Percentiles rank a stretch among this genome's conserved stretches.
Evolutionary conservation across 78 protist genomes (phyloP).

Genomic region (Reticulomyxa filosa): DNA sequence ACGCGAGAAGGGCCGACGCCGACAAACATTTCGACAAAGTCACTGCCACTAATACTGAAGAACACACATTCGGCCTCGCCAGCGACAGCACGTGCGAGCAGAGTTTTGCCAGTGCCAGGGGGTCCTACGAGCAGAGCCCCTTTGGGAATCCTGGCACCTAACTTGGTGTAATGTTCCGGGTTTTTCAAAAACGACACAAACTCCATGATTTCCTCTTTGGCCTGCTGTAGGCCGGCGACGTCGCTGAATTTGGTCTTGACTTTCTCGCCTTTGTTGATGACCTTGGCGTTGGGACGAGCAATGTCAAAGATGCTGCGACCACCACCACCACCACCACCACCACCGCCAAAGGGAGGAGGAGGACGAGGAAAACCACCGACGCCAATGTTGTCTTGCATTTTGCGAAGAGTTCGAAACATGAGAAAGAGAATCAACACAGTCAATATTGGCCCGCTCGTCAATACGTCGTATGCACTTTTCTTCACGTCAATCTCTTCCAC

Average conservation of each 20-base stretch:
- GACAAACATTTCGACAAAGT: slow-evolving; percentile 24
- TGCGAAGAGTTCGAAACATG: not conserved
- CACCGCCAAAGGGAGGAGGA: slow-evolving; percentile 3
- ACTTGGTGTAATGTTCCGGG: slow-evolving; percentile 42
- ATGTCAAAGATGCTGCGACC: slow-evolving; percentile 19
- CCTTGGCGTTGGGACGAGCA: slow-evolving; percentile 20
- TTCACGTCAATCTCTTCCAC: not conserved
- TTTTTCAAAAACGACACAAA: slow-evolving; percentile 63
- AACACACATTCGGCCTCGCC: slow-evolving; percentile 65
- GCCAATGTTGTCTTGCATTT: not conserved
- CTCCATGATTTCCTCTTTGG: slow-evolving; percentile 28
- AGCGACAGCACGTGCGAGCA: slow-evolving; percentile 22
- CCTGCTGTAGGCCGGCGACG: slow-evolving; percentile 23
- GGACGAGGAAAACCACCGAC: not conserved
- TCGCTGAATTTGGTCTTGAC: slow-evolving; percentile 11
- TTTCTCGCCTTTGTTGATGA: not conserved
- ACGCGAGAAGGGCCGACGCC: slow-evolving; percentile 25
- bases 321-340: slow-evolving; percentile 8
- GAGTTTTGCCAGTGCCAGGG: slow-evolving; percentile 58
- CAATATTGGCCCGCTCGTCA: slow-evolving; percentile 17
- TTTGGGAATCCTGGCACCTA: slow-evolving; percentile 30
- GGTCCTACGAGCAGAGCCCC: slow-evolving; percentile 78
- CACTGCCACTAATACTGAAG: slow-evolving; percentile 1
- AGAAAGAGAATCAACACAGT: slow-evolving; percentile 11
- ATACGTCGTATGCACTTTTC: slow-evolving; percentile 14